Base-by-base conservation (phyloP, 495 filamentous ascomycete species). In the Recurvomyces mirabilis region DNA sequence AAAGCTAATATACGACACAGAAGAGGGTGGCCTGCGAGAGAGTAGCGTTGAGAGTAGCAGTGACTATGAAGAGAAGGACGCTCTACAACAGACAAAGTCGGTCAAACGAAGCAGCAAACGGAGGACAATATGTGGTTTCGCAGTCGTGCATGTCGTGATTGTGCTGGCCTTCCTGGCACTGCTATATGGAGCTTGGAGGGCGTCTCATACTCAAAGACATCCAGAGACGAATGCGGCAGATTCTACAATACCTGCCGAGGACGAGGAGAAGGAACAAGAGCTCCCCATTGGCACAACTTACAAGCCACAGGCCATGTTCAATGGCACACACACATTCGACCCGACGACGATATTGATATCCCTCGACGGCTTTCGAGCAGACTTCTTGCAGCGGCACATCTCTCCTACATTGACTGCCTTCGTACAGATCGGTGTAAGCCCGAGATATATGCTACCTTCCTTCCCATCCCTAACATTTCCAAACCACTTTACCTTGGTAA, bases 381-480 rank as follows among this genome's bases (percentile, higher is more conserved):
- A 96, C 60, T 99, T 94, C 51, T 72, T 99, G 25, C 72, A 75
- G 24, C 76, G 87, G 20, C 78, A 78, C 5, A 58, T 99, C 35
- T 94, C 91, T 0, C 91, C 89, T 0, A 77, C 80, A 0, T 70
- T 99, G 4, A 82, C 78, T 45, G 68, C 74, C 11, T 84, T 99
- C 56, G 70, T 93, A 50, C 75, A 77, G 24, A 73, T 82, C 30
- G 91, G 91, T 23, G 76, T 99, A 2, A 93, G 87, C 5, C 88
- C 91, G 7, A 71, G 72, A 42, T 94, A 87, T 58, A 93, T 99
- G 85, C 70, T 72, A 7, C 93, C 91, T 0, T 84, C 83, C 47
- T 99, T 99, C 56, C 91, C 91, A 1, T 89, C 84, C 42, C 86
- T 99, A 18, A 99, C 91, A 2, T 99, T 99, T 57, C 91, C 91